These are phyloP conservation scores for Hymenoscyphus albidus DNA, from an alignment of 2,329 filamentous ascomycete genomes.

Conservation along the genomic window DNA sequence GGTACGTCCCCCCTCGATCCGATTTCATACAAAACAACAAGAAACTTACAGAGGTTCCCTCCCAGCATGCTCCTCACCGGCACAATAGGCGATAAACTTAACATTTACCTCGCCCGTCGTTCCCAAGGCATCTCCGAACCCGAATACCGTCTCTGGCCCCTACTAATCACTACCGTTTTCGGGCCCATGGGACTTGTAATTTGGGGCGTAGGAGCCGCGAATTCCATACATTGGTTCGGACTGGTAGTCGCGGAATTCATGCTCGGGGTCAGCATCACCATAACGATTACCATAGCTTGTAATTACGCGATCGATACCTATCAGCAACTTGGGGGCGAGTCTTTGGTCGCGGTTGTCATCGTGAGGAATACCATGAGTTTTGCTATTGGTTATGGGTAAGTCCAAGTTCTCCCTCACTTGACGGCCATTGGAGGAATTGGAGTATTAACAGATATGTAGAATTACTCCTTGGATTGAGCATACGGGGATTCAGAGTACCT, in stretches of 20 bases:
- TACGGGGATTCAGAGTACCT: constrained; percentile 43
- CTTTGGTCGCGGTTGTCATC: constrained; percentile 48
- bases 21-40: too few relatives aligned
- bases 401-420: background rate
- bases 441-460: background rate
- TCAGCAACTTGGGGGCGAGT: constrained; percentile 45
- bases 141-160: constrained; percentile 35
- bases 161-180: constrained; percentile 38
- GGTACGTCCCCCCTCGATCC: background rate
- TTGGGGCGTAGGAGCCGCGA: constrained; percentile 49
- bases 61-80: constrained; percentile 32
- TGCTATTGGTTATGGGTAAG: constrained; percentile 11
- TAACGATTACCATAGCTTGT: constrained; percentile 43
- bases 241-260: constrained; percentile 39
- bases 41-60: constrained; percentile 12
- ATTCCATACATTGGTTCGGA: constrained; percentile 44
- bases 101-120: constrained; percentile 38
- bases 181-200: constrained; percentile 44
- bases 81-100: constrained; percentile 31
- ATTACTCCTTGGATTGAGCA: constrained; percentile 43
- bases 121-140: constrained; percentile 39
- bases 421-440: background rate
- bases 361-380: constrained; percentile 43
- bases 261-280: constrained; percentile 15
- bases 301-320: constrained; percentile 48